Base-by-base conservation (phyloP, 768 basidiomycete species). In the Paxillus involutus region DNA sequence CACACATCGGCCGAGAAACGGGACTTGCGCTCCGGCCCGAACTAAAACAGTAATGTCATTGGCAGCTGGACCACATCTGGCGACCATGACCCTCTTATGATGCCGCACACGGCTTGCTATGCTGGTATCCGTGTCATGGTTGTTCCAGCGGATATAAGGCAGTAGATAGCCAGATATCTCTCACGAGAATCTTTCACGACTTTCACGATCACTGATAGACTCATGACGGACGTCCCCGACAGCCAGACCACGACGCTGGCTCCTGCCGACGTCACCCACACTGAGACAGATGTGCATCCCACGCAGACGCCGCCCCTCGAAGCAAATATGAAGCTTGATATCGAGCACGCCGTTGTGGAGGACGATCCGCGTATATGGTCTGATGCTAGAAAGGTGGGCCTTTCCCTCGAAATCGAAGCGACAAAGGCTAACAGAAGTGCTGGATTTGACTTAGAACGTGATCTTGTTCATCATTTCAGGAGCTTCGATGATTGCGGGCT, bases 321-420 rank as follows among this genome's bases (percentile, higher is more conserved):
- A 14, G 26, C 24, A 17, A 21, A 40, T 12, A 19, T 40, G 35
- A 57, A 62, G 43, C 56, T 49, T 19, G 76, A 75, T 43, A 75
- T 75, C 17, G 75, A 75, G 49, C 75, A 75, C 50, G 67, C 62
- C 6, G 19, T 54, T 17, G 85, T 88, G 12, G 68, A 73, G 10
- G 77, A 88, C 58, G 86, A 88, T 66, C 86, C 86, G 1, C 77
- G 86, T 37, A 60, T 63, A 51, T 88, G 86, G 86, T 79, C 82
- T 7, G 57, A 65, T 40, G 48, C 77, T 24, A 76, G 79, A 58
- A 88, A 88, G 77, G 86, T 84, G 17, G 16, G 56, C 47, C 29
- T 47, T 9, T 19, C 29, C 24, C 29, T 14, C 33, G 7, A 6
- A 14, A 14, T 2, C 17, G 30, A n/a, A 21, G 6, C 6, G 26